Conservation (phyloP, 23 red algal genomes). For the Gracilaria domingensis region DNA sequence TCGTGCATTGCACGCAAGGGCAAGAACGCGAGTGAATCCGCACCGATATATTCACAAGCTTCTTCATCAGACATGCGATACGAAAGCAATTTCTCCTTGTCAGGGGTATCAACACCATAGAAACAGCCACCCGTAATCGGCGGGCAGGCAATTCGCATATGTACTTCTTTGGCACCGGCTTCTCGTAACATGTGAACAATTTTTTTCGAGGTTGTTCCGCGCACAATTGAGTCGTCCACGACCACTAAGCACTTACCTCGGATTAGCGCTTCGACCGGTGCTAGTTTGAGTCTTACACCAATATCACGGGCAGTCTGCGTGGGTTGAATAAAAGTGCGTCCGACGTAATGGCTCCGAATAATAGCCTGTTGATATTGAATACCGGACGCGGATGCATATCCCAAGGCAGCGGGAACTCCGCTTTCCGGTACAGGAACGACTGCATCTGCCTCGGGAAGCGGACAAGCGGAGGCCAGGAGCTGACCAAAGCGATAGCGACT, state of each 20-base stretch:
- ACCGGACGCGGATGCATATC: conserved; percentile 83
- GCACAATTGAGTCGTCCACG: conserved; percentile 96
- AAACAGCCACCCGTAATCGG: conserved; percentile 95
- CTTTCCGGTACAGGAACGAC: conserved; percentile 88
- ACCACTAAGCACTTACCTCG: conserved; percentile 82
- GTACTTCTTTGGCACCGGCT: conserved; percentile 90
- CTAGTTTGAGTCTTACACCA: conserved; percentile 92
- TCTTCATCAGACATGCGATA: conserved; percentile 74
- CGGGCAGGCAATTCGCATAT: conserved; percentile 96
- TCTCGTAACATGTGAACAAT: conserved; percentile 95
- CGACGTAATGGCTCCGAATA: conserved; percentile 94
- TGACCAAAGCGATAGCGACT: conserved; percentile 95
- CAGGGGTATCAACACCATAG: conserved; percentile 98
- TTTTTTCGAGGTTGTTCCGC: conserved; percentile 94
- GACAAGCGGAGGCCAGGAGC: conserved; percentile 73
- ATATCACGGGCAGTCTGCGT: conserved; percentile 91
- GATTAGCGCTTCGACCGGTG: conserved; percentile 90
- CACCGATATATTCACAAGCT: conserved; percentile 90
- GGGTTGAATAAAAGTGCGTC: conserved; percentile 98
- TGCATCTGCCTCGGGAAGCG: conserved; percentile 68
- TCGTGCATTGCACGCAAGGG: conserved; percentile 72
- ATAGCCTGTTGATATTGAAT: conserved; percentile 96
- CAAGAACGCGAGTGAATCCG: conserved; percentile 87
- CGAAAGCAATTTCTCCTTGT: conserved; percentile 87
- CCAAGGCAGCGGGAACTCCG: conserved; percentile 93